phyloP scores from a whole-genome alignment of 352 stramenopile species.

The Phytophthora hybrid region DNA sequence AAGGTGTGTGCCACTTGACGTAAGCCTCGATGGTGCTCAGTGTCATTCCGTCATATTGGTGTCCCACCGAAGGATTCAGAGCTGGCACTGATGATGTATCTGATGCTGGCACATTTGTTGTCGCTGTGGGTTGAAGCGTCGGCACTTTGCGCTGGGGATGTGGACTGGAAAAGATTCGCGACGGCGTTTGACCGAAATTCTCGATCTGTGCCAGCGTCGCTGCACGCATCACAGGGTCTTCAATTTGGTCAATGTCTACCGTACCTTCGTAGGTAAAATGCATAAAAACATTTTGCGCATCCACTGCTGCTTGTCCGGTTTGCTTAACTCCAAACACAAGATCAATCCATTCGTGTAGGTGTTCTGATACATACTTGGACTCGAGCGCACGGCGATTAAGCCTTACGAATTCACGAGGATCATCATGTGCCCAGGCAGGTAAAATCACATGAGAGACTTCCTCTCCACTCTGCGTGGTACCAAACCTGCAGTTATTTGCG shows the following conservation, averaged over 20 bases:
- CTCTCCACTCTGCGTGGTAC: conserved; percentile 84
- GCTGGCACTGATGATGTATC: conserved; percentile 3
- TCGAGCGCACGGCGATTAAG: conserved; percentile 96
- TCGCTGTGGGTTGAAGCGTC: conserved; percentile 23
- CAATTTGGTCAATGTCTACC: conserved; percentile 82
- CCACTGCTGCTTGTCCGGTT: conserved; percentile 91
- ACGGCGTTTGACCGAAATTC: conserved; percentile 92
- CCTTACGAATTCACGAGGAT: conserved; percentile 95
- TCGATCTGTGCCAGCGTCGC: conserved; percentile 94
- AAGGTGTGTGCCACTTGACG: conserved; percentile 79
- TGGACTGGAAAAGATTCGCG: conserved; percentile 70
- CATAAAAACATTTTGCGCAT: conserved; percentile 94
- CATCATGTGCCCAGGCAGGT: conserved; percentile 94
- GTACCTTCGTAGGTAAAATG: conserved; percentile 87
- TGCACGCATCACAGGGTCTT: conserved; percentile 91
- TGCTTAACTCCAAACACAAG: conserved; percentile 98
- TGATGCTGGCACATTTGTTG: not conserved
- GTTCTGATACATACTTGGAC: conserved; percentile 95
- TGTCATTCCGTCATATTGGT: conserved; percentile 66
- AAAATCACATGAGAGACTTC: conserved; percentile 93
- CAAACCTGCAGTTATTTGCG: conserved; percentile 72
- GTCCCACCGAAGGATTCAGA: conserved; percentile 33
- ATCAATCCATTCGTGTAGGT: conserved; percentile 99
- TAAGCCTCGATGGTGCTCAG: conserved; percentile 73
- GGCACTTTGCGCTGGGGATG: conserved; percentile 76